Evolutionary conservation across 371 early-diverging fungal species (phyloP).

Genomic region (Mucor mucedo): DNA sequence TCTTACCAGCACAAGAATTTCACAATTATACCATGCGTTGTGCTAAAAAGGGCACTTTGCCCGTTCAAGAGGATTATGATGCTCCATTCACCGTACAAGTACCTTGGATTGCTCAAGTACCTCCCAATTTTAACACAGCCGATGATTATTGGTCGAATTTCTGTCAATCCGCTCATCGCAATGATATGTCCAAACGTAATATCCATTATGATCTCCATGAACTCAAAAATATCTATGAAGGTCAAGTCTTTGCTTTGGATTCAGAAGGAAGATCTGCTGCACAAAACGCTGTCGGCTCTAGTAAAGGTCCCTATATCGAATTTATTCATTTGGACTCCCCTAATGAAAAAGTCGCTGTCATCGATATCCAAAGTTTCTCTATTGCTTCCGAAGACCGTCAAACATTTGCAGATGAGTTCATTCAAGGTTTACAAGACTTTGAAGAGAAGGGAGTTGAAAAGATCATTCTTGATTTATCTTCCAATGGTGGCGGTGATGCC

Average conservation of each 20-base stretch:
- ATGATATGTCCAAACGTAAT: slow-evolving; percentile 19
- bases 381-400: slow-evolving; percentile 42
- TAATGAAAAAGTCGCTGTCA: slow-evolving; percentile 44
- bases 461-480: slow-evolving; percentile 53
- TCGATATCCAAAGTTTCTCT: slow-evolving; percentile 57
- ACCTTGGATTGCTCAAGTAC: slow-evolving; percentile 56
- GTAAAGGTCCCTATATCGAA: slow-evolving; percentile 40
- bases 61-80: slow-evolving; percentile 48
- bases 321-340: slow-evolving; percentile 40
- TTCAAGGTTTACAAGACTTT: slow-evolving; percentile 42
- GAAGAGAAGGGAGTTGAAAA: slow-evolving; percentile 47
- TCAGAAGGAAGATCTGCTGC: slow-evolving; percentile 26
- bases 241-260: slow-evolving; percentile 35
- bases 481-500: slow-evolving; percentile 59
- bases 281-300: slow-evolving; percentile 30
- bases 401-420: slow-evolving; percentile 43
- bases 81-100: slow-evolving; percentile 54
- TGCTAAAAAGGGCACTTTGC: slow-evolving; percentile 44
- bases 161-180: slow-evolving; percentile 44
- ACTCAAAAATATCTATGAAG: slow-evolving; percentile 43
- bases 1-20: slow-evolving; percentile 55
- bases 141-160: slow-evolving; percentile 47
- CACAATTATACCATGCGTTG: slow-evolving; percentile 55
- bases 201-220: slow-evolving; percentile 39
- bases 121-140: slow-evolving; percentile 38